phyloP scores from a whole-genome alignment of 2,329 filamentous ascomycete genomes.

The Neopestalotiopsis sp. region DNA sequence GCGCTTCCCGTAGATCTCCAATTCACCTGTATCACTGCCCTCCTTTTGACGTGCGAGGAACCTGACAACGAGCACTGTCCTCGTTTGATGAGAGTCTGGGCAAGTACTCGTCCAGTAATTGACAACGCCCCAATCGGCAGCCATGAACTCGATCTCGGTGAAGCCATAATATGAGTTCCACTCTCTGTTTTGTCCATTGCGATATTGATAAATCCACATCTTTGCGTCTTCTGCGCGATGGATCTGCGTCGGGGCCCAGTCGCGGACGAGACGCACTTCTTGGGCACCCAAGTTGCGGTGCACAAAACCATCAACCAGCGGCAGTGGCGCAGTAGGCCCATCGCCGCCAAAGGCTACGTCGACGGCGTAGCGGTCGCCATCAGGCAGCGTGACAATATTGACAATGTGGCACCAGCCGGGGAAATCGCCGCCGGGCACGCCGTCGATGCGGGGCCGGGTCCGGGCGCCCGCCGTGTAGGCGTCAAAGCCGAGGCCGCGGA shows the following conservation, averaged over 20 bases:
- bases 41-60: conserved; percentile 51
- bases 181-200: conserved; percentile 47
- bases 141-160: conserved; percentile 66
- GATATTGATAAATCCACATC: conserved; percentile 69
- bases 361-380: conserved; percentile 52
- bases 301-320: conserved; percentile 48
- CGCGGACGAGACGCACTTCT: conserved; percentile 57
- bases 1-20: conserved; percentile 56
- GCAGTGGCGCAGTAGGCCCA: conserved; percentile 62
- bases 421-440: conserved; percentile 47
- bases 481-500: conserved; percentile 55
- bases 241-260: conserved; percentile 51
- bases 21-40: conserved; percentile 46
- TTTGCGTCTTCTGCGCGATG: conserved; percentile 45
- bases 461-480: conserved; percentile 62
- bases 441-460: conserved; percentile 44
- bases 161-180: conserved; percentile 72
- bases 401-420: conserved; percentile 64
- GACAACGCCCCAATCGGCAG: conserved; percentile 64
- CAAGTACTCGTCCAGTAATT: conserved; percentile 60
- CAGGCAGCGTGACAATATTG: conserved; percentile 60
- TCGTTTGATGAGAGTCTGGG: conserved; percentile 57
- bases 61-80: conserved; percentile 55
- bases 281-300: conserved; percentile 58
- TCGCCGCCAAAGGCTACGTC: conserved; percentile 72